Evolutionary conservation across 2,329 filamentous ascomycete genomes (phyloP).

Genomic region (Penicillium sp.): DNA sequence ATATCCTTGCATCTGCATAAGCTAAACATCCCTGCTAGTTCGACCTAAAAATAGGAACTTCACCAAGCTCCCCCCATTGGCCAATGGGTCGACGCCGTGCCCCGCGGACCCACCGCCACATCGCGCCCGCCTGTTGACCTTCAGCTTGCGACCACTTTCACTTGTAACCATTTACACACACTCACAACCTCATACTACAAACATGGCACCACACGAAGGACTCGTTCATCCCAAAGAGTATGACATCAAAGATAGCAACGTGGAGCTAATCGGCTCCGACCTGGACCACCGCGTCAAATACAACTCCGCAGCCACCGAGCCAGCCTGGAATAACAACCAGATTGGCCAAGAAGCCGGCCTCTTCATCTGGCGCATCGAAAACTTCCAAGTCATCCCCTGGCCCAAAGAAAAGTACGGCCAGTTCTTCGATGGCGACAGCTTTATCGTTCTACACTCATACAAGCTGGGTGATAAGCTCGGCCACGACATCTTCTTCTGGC

Average conservation of each 20-base stretch:
- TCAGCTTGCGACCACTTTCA: neutral
- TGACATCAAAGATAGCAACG: constrained; percentile 68
- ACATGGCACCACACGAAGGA: constrained; percentile 63
- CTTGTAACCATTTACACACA: neutral
- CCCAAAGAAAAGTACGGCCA: constrained; percentile 58
- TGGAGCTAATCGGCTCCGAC: constrained; percentile 64
- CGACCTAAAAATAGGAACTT: constrained; percentile 7
- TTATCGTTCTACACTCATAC: constrained; percentile 64
- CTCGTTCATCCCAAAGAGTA: constrained; percentile 65
- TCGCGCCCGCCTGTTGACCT: neutral
- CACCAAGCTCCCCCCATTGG: neutral
- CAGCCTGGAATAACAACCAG: constrained; percentile 64
- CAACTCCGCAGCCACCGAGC: constrained; percentile 64
- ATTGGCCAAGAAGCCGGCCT: constrained; percentile 59
- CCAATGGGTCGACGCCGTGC: constrained; percentile 1
- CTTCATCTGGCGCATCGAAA: constrained; percentile 66
- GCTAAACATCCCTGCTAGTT: neutral
- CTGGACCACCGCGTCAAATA: constrained; percentile 70
- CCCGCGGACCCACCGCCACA: constrained; percentile 11
- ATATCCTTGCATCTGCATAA: neutral
- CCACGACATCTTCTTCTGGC: constrained; percentile 72
- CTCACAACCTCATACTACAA: constrained; percentile 11
- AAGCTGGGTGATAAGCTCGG: constrained; percentile 55
- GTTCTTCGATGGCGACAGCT: constrained; percentile 70
- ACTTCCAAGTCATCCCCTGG: constrained; percentile 66